Evolutionary conservation across 805 yeast species (phyloP).

Genomic region (Wickerhamiella nectarea): DNA sequence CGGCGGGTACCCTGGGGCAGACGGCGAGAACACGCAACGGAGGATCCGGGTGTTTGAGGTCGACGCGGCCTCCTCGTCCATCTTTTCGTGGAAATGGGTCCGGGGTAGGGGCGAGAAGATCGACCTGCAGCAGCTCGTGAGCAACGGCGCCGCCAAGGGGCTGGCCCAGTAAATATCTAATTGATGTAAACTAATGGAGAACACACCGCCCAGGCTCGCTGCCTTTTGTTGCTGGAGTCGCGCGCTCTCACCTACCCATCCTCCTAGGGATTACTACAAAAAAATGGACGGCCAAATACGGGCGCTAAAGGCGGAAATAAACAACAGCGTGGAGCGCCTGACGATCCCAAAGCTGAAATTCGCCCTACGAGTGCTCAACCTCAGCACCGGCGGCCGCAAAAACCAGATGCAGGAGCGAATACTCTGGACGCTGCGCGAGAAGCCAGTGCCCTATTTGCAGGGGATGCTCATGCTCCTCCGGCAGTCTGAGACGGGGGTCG

Average conservation of each 20-base stretch:
- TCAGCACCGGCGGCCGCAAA: conserved; percentile 46
- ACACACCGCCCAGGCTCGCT: too few relatives aligned
- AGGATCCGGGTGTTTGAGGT: conserved; percentile 61
- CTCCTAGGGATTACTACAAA: not conserved
- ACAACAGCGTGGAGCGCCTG: not conserved
- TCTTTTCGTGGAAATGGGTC: conserved; percentile 60
- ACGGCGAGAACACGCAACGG: conserved; percentile 59
- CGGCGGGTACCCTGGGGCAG: conserved; percentile 49
- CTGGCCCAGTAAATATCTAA: too few relatives aligned
- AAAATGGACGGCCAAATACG: not conserved
- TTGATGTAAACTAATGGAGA: not conserved
- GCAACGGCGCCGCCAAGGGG: conserved; percentile 29
- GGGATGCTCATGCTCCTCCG: not conserved
- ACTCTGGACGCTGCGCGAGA: conserved; percentile 24
- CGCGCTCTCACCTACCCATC: too few relatives aligned
- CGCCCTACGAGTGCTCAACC: conserved; percentile 27
- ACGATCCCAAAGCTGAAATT: conserved; percentile 22
- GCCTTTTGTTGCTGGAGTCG: too few relatives aligned
- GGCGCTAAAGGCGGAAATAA: not conserved
- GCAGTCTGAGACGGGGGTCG: not conserved
- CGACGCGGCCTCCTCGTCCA: conserved; percentile 35
- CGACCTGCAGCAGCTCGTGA: conserved; percentile 41
- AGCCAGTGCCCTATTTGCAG: conserved; percentile 16
- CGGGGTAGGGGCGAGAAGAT: conserved; percentile 38
- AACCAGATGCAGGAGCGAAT: conserved; percentile 41